Base-by-base conservation (phyloP, 177 flowering plant genomes). In the Vitis hybrid region DNA sequence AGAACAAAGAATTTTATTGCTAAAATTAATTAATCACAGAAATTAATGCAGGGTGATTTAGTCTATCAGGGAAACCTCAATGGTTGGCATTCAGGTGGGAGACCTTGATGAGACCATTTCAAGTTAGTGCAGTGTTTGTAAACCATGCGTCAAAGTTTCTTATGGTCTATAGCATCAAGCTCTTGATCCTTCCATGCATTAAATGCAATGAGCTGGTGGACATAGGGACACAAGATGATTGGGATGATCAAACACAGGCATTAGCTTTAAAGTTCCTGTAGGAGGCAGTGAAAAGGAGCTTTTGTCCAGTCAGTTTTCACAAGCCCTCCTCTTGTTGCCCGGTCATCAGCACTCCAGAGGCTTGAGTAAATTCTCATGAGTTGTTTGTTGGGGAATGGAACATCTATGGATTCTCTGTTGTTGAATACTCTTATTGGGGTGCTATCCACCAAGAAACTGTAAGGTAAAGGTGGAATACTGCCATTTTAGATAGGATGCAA, bases 311-410 rank as follows among this genome's bases (percentile, higher is more conserved):
- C 76, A 5, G 67, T 77, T 65, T 77, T 77, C 58, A 77, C 74
- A 18, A 19, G 55, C 59, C 77, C 80, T n/a, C 77, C 72, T 39
- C 70, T 68, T n/a, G 81, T 75, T 6, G 71, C 81, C 74, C 64
- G 72, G 15, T 55, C 68, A 55, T 71, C 77, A 1, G 75, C 75
- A 20, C 72, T 69, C 77, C 77, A 74, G 3, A 74, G 9, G 18
- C 70, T 74, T 16, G 75, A 59, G 60, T 72, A 55, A 3, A 78
- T 51, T 10, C 62, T 78, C 75, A 78, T 71, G 5, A 73, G 39
- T 69, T 74, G 66, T 45, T 52, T 69, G 2, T 18, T 71, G 2
- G 81, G 81, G 55, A 71, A 75, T 16, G 75, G 67, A 10, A 77
- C 66, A 2, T 74, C 77, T 9, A 48, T 20, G 9, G 55, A 15